A percentile compares a stretch with the other conserved stretches of the same genome.
phyloP scores from a whole-genome alignment of 345 rosid species.

The Geranium rotundifolium region DNA sequence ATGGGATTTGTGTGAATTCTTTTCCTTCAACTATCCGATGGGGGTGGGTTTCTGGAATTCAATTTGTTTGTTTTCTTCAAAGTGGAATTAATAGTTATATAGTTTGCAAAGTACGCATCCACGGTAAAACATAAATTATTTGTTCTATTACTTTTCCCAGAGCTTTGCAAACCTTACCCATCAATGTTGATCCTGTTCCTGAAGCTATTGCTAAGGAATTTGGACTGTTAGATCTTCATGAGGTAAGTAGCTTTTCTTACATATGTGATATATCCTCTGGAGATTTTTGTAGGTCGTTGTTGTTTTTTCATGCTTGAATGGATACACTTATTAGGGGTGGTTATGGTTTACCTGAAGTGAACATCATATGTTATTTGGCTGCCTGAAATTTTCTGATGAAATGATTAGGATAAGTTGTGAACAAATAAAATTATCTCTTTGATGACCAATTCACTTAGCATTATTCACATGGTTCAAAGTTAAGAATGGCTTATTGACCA shows the following conservation, averaged over 20 bases:
- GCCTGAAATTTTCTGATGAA: no score
- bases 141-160: slow-evolving; percentile 23
- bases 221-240: slow-evolving; percentile 57
- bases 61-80: no score
- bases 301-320: background rate
- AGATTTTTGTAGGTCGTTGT: background rate
- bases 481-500: no score
- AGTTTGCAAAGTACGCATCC: background rate
- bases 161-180: slow-evolving; percentile 43
- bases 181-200: slow-evolving; percentile 70
- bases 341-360: no score
- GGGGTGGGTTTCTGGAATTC: no score
- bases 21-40: no score
- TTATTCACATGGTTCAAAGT: no score
- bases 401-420: no score
- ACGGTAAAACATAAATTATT: background rate
- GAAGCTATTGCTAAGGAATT: slow-evolving; percentile 49
- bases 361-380: no score
- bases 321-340: background rate
- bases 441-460: no score
- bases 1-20: no score
- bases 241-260: slow-evolving; percentile 38
- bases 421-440: no score
- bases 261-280: background rate
- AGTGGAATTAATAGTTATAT: background rate